Evolutionary conservation across 176 grass and related monocot species (phyloP), one percentile per base, ranked within the genome.

Genomic region (Tillandsia fasciculata): DNA sequence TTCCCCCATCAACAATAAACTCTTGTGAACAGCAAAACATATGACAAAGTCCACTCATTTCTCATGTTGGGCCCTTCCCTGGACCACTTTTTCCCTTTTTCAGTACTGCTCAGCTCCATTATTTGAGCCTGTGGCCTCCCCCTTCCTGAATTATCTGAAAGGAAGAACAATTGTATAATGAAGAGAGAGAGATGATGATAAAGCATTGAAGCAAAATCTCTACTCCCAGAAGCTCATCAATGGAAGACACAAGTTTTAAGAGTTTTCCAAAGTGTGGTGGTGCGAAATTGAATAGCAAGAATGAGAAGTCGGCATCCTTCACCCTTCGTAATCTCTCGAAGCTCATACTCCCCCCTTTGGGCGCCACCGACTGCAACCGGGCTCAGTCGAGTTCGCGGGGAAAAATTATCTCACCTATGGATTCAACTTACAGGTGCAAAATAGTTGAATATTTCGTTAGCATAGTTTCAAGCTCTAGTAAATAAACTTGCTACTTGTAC

Each of bases 241-340:
- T 90, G 90, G 77, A 66, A 52, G 74, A 15, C 42, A 47, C 67
- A 14, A 77, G 71, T 49, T 80, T 56, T 3, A 57, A 78, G 73
- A 74, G 63, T 56, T 63, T 50, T 29, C 51, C 56, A 29, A 68
- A 71, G 50, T 65, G 28, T 24, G 64, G 11, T 8, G 64, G 50
- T 2, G 59, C 42, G 58, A 42, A 28, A 80, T 67, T 52, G 11
- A 42, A 54, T 2, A 6, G n/a, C 68, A 71, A 75, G 11, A 73
- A 68, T 12, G 42, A 71, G 6, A 64, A 69, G 11, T 86, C 86
- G 11, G 78, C 64, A 11, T 91, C 80, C 50, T 87, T 93, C 72
- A 93, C 75, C 79, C 86, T 87, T 50, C 82, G 86, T 51, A 81
- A 74, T 74, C 82, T 99, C 65, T 93, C 84, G 48, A 99, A 99